Conservation (phyloP, 768 basidiomycete species). For the Trametes sanguinea region DNA sequence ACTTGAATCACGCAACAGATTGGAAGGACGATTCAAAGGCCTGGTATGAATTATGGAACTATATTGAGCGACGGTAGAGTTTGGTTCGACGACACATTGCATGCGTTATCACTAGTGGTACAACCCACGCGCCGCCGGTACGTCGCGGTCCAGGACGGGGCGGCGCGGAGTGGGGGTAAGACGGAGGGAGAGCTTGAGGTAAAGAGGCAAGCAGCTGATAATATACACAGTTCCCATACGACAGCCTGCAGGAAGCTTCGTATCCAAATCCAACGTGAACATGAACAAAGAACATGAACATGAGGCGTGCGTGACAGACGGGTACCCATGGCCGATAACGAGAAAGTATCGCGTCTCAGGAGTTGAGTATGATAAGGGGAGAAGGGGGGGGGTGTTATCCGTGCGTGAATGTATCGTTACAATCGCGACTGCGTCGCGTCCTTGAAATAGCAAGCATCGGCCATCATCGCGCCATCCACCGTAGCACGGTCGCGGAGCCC, state of each 20-base stretch:
- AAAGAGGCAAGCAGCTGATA: neutral
- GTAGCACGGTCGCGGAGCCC: neutral
- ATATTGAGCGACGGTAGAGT: neutral
- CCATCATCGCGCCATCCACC: neutral
- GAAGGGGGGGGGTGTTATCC: neutral
- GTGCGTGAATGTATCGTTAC: slow-evolving; percentile 7
- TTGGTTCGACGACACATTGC: slow-evolving; percentile 4
- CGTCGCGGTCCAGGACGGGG: neutral
- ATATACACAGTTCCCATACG: slow-evolving; percentile 2
- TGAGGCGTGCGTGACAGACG: slow-evolving; percentile 1
- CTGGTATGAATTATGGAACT: neutral
- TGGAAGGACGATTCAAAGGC: too few relatives aligned
- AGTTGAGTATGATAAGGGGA: too few relatives aligned
- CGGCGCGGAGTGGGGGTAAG: neutral
- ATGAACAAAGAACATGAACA: neutral
- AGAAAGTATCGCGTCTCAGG: neutral
- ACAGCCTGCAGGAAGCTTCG: slow-evolving; percentile 1
- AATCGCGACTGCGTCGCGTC: slow-evolving; percentile 11
- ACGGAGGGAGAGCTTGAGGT: neutral
- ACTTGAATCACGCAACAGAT: too few relatives aligned
- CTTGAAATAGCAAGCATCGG: neutral
- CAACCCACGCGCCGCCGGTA: neutral
- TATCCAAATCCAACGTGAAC: neutral
- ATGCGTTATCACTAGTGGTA: neutral
- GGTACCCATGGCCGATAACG: neutral